These are phyloP conservation scores for Cercospora sp. DNA, from an alignment of 2,329 filamentous ascomycete species.

Conservation along the genomic window DNA sequence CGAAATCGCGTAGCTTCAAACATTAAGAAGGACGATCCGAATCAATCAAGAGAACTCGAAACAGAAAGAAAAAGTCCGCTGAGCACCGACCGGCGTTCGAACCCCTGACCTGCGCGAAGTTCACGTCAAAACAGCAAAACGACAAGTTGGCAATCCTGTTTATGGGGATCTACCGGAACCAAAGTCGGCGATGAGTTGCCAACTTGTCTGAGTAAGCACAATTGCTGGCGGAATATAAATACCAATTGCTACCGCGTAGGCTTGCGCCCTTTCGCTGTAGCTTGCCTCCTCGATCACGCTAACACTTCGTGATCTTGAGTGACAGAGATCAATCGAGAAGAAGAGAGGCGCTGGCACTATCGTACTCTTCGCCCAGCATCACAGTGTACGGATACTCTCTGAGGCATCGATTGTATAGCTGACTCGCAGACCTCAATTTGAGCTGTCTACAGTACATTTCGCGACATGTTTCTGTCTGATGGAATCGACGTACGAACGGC, in stretches of 20 bases:
- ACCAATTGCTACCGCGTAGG: not conserved
- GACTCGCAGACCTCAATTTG: no score
- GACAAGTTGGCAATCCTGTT: not conserved
- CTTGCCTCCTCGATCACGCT: no score
- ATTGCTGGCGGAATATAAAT: not conserved
- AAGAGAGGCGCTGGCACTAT: no score
- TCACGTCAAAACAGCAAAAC: not conserved
- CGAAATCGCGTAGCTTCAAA: not conserved
- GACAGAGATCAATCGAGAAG: no score
- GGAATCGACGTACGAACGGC: no score
- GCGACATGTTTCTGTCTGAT: no score
- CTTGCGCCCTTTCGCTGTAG: no score
- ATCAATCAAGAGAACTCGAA: not conserved
- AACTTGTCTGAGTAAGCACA: not conserved
- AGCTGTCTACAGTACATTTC: no score
- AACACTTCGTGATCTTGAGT: no score
- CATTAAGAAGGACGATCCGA: not conserved
- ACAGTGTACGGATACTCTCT: no score
- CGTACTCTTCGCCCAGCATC: no score
- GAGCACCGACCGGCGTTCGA: not conserved
- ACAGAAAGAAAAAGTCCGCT: not conserved
- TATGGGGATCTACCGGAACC: not conserved
- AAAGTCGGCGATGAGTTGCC: not conserved
- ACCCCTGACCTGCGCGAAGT: not conserved
- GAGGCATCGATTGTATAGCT: no score